Evolutionary conservation across 1,284 basidiomycete species (phyloP).

Genomic region (Baeospora myosura): DNA sequence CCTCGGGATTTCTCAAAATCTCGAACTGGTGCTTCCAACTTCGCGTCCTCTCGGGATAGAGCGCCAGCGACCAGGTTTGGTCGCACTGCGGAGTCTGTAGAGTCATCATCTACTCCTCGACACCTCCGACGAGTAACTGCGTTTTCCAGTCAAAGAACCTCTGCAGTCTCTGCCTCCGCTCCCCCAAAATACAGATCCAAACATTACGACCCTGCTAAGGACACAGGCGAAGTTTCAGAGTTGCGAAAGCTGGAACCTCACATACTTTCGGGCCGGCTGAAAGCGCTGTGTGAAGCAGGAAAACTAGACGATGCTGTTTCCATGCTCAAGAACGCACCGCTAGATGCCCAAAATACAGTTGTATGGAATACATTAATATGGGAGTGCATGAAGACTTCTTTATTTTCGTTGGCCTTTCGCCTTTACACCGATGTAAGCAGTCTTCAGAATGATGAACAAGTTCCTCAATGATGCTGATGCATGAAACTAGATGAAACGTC

Average conservation of each 20-base stretch:
- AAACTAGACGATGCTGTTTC: constrained; percentile 52
- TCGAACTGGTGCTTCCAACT: no score
- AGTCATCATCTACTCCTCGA: no score
- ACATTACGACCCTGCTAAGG: no score
- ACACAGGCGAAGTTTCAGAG: no score
- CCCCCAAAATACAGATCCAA: no score
- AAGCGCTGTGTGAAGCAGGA: constrained; percentile 43
- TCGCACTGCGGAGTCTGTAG: no score
- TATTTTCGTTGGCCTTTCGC: constrained; percentile 49
- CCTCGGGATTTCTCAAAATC: no score
- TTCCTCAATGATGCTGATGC: constrained; percentile 7
- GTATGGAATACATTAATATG: constrained; percentile 73
- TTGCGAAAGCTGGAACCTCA: constrained; percentile 58
- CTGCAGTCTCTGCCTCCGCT: no score
- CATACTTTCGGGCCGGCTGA: constrained; percentile 49
- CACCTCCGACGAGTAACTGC: no score
- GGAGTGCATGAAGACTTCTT: constrained; percentile 45
- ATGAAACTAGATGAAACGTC: constrained; percentile 63
- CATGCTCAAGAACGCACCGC: constrained; percentile 55
- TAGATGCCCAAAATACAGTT: constrained; percentile 59
- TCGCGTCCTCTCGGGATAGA: no score
- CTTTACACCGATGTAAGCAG: constrained; percentile 60
- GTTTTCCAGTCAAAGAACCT: no score
- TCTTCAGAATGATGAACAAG: constrained; percentile 1
- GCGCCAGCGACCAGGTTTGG: no score